Conservation (phyloP, 2,329 filamentous ascomycete genomes). For the Iodosphaeria phyllophila region DNA sequence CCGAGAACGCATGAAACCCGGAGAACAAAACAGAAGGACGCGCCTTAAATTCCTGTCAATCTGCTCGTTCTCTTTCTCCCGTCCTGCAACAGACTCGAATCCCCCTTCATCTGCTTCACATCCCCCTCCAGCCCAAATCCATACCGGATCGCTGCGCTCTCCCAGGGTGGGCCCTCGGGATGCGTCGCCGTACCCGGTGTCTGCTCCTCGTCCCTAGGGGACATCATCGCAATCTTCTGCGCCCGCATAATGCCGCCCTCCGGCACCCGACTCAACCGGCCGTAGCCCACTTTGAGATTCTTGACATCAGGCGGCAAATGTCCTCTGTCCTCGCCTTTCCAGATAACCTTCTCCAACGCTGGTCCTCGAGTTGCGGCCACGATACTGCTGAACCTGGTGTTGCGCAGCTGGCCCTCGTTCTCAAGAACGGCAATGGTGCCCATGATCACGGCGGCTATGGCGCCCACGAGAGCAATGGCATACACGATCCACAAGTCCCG, state of each 20-base stretch:
- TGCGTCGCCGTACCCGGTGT: too few species aligned
- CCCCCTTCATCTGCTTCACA: slow-evolving; percentile 9
- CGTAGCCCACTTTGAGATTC: slow-evolving; percentile 10
- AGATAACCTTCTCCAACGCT: slow-evolving; percentile 17
- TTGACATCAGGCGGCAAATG: slow-evolving; percentile 7
- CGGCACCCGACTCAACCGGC: slow-evolving; percentile 9
- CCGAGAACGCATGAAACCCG: too few species aligned
- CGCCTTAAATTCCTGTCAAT: too few species aligned
- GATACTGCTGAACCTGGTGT: slow-evolving; percentile 20
- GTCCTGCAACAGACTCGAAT: slow-evolving; percentile 5
- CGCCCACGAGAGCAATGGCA: slow-evolving; percentile 12
- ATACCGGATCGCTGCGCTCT: slow-evolving; percentile 8
- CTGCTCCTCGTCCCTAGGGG: too few species aligned
- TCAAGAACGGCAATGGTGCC: slow-evolving; percentile 16
- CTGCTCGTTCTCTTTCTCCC: neutral
- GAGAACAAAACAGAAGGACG: too few species aligned
- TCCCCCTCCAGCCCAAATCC: slow-evolving; percentile 14
- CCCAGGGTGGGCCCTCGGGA: slow-evolving; percentile 2
- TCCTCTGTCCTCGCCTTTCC: slow-evolving; percentile 7
- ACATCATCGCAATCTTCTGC: too few species aligned
- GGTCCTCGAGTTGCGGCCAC: slow-evolving; percentile 21
- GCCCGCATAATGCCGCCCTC: slow-evolving; percentile 5
- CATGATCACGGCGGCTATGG: slow-evolving; percentile 11
- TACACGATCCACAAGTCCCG: slow-evolving; percentile 19
- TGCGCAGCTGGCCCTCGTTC: slow-evolving; percentile 17